Conservation (phyloP, 305 asterid species). For the Solanum chacoense region DNA sequence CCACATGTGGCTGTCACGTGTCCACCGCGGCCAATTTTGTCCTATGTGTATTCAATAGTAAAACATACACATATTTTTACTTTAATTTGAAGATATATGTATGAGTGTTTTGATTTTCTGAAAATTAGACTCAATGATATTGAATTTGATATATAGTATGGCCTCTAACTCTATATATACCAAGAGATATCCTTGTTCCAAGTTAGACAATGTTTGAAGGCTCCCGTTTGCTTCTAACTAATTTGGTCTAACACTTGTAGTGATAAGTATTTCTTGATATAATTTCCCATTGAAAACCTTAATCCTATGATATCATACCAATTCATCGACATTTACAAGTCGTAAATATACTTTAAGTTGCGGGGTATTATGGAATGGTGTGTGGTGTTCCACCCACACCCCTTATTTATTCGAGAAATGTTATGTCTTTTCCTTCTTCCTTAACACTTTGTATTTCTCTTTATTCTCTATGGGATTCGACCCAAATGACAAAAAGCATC, state of each 20-base stretch:
- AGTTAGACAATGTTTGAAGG: neutral
- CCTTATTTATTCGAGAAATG: neutral
- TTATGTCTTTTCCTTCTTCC: neutral
- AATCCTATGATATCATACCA: neutral
- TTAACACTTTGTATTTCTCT: neutral
- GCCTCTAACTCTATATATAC: neutral
- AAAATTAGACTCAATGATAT: neutral
- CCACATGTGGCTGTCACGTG: neutral
- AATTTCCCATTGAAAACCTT: neutral
- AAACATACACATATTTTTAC: neutral
- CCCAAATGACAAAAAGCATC: neutral
- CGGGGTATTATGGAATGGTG: neutral
- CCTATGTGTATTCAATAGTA: neutral
- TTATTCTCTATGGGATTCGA: neutral
- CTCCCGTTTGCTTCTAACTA: neutral
- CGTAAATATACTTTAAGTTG: neutral
- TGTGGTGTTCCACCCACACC: neutral
- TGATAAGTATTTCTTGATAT: neutral
- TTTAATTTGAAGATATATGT: neutral
- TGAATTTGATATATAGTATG: neutral
- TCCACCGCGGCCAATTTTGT: neutral
- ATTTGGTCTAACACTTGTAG: neutral
- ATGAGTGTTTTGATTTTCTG: neutral
- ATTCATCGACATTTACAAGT: neutral
- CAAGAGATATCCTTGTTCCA: neutral